Conservation (phyloP, 2,329 filamentous ascomycete species). For the Talaromyces amestolkiae region DNA sequence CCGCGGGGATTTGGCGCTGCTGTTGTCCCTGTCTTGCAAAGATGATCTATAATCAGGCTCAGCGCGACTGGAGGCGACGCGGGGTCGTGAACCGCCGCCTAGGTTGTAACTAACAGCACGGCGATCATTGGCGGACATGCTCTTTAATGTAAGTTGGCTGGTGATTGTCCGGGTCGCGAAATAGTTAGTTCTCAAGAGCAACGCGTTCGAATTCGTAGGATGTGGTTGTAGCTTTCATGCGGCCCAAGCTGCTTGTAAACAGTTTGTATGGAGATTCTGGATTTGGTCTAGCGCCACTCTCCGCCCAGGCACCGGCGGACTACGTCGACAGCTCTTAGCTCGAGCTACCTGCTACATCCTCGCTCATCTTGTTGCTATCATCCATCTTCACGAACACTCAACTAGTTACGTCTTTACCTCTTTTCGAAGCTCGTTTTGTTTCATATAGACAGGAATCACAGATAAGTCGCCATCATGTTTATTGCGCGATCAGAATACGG, state of each 20-base stretch:
- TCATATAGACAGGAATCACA: conserved; percentile 6
- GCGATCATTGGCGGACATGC: conserved; percentile 42
- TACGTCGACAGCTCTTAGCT: conserved; percentile 18
- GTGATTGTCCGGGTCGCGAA: neutral
- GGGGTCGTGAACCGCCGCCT: conserved; percentile 37
- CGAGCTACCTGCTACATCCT: conserved; percentile 6
- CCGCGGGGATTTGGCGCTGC: conserved; percentile 30
- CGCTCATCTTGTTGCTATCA: neutral
- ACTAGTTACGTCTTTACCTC: neutral
- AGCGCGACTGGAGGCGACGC: conserved; percentile 41
- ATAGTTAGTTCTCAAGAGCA: neutral
- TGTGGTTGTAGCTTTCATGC: neutral
- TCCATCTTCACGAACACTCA: neutral
- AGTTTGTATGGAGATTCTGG: conserved; percentile 19
- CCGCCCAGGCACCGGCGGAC: conserved; percentile 17
- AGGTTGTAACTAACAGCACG: conserved; percentile 34
- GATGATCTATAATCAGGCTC: conserved; percentile 8
- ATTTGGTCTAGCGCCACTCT: conserved; percentile 19
- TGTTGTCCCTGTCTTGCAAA: conserved; percentile 29
- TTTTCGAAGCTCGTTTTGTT: neutral
- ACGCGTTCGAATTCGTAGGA: neutral
- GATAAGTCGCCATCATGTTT: conserved; percentile 72
- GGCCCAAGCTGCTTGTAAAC: conserved; percentile 7
- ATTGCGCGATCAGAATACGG: conserved; percentile 99
- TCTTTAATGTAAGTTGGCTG: conserved; percentile 23